A percentile compares a stretch with the other conserved stretches of the same genome.
phyloP scores from a whole-genome alignment of 2,329 filamentous ascomycete genomes.

The Hypoxylon sp. region DNA sequence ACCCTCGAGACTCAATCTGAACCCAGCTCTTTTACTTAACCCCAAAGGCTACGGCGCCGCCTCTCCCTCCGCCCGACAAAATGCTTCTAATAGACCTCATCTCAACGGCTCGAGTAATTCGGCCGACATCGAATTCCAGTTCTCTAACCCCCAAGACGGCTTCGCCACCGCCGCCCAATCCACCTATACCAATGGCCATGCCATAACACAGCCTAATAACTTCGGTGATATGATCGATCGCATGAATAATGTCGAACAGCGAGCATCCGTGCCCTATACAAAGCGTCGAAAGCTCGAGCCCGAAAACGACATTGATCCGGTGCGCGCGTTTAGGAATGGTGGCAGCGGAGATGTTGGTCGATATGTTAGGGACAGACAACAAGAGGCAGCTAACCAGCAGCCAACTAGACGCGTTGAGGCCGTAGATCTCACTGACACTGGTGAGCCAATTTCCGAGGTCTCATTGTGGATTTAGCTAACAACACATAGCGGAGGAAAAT shows the following conservation, averaged over 20 bases:
- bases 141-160: constrained; percentile 53
- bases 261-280: constrained; percentile 69
- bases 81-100: constrained; percentile 47
- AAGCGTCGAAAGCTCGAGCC: constrained; percentile 76
- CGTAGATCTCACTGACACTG: constrained; percentile 70
- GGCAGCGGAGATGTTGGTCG: constrained; percentile 74
- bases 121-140: constrained; percentile 61
- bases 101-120: constrained; percentile 52
- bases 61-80: constrained; percentile 38
- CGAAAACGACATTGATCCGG: constrained; percentile 61
- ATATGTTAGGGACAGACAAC: constrained; percentile 74
- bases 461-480: constrained; percentile 36
- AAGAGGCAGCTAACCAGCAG: constrained; percentile 58
- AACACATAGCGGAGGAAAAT: constrained; percentile 65
- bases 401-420: constrained; percentile 58
- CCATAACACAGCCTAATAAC: constrained; percentile 55
- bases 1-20: constrained; percentile 56
- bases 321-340: constrained; percentile 61
- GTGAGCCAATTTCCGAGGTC: constrained; percentile 63
- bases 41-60: constrained; percentile 56
- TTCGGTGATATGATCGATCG: constrained; percentile 78
- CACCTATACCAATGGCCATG: constrained; percentile 35
- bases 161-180: constrained; percentile 40
- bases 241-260: constrained; percentile 80
- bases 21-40: constrained; percentile 60